phyloP scores from a whole-genome alignment of 148 eudicot genomes.

The Chenopodium album region DNA sequence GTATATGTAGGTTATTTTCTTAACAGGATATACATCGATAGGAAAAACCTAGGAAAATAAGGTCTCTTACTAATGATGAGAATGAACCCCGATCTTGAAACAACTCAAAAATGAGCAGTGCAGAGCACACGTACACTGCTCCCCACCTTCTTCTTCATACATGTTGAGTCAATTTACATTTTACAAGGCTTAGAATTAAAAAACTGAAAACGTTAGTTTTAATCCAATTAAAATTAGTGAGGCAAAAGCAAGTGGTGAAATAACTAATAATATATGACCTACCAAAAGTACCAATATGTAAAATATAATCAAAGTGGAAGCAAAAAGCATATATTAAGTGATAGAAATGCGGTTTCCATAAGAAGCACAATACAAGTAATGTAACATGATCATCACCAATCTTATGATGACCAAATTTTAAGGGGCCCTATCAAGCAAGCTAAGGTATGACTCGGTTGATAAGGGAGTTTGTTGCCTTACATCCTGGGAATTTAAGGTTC shows the following conservation, averaged over 20 bases:
- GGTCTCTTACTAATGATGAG: neutral
- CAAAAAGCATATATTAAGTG: neutral
- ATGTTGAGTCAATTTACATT: neutral
- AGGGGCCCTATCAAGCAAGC: neutral
- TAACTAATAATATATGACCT: neutral
- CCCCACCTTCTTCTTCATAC: neutral
- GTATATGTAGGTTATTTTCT: too few relatives aligned
- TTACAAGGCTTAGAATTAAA: neutral
- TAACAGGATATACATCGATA: too few relatives aligned
- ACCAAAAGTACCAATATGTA: neutral
- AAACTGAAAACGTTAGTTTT: too few relatives aligned
- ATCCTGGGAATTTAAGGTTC: too few relatives aligned
- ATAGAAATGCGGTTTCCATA: slow-evolving; percentile 10
- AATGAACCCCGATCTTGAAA: neutral
- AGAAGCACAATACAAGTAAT: neutral
- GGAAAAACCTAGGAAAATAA: too few relatives aligned
- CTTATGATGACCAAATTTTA: neutral
- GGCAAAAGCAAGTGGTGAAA: neutral
- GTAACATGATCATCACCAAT: neutral
- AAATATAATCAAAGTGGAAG: slow-evolving; percentile 6
- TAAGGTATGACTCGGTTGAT: too few relatives aligned
- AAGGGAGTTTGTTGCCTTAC: too few relatives aligned
- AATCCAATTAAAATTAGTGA: neutral
- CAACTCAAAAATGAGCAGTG: neutral
- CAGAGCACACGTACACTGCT: neutral